A percentile compares a stretch with the other conserved stretches of the same genome.
These are phyloP conservation scores for Bromus sterilis DNA, from an alignment of 176 grass and related monocot species.

Conservation along the genomic window DNA sequence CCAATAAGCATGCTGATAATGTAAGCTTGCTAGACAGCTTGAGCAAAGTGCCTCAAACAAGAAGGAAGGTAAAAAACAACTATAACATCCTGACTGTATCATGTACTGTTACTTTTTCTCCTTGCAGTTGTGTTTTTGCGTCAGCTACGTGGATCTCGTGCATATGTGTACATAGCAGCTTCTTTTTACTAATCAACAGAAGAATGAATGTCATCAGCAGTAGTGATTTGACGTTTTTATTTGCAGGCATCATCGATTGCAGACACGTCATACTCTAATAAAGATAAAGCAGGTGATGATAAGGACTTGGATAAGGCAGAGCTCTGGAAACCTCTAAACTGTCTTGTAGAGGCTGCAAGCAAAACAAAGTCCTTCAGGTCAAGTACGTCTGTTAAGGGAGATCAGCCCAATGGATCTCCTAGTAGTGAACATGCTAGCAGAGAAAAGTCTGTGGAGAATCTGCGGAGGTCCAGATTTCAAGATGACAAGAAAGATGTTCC, in stretches of 20 bases:
- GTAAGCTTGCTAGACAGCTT: conserved; percentile 45
- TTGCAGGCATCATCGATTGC: conserved; percentile 53
- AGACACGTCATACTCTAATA: conserved; percentile 53
- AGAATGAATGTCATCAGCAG: not conserved
- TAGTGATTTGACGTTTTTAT: not conserved
- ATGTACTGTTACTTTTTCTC: not conserved
- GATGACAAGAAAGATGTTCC: conserved; percentile 49
- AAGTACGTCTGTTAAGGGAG: conserved; percentile 40
- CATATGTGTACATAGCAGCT: not conserved
- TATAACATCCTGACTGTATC: not conserved
- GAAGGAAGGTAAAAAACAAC: conserved; percentile 54
- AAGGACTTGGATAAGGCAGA: conserved; percentile 57
- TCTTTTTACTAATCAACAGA: not conserved
- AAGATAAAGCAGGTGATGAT: conserved; percentile 31
- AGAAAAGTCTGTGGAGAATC: conserved; percentile 38
- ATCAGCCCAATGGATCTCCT: conserved; percentile 34
- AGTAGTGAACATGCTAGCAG: conserved; percentile 29
- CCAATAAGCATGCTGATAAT: conserved; percentile 43
- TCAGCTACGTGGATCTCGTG: not conserved
- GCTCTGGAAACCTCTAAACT: conserved; percentile 80
- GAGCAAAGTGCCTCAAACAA: conserved; percentile 54
- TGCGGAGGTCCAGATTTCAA: conserved; percentile 44
- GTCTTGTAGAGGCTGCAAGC: conserved; percentile 64
- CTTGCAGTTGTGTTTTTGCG: conserved; percentile 5
- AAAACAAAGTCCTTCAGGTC: conserved; percentile 54